Percentiles rank a stretch among this genome's conserved stretches.
Conservation (phyloP, 192 early-diverging fungal genomes). For the Linnemannia elongata region DNA sequence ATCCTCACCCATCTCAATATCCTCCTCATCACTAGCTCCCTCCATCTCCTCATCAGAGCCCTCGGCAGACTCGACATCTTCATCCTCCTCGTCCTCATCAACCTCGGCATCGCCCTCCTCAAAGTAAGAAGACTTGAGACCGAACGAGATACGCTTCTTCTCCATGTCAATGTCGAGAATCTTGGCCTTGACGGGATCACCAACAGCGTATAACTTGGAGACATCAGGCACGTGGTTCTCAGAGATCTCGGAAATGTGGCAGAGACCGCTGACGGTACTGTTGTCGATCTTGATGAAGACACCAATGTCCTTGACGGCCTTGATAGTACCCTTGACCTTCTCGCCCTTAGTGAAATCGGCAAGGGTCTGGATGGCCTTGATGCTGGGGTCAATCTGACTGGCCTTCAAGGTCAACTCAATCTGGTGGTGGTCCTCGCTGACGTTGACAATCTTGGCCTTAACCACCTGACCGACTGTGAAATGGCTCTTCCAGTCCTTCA, state of each 20-base stretch:
- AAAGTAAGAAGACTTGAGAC: conserved; percentile 92
- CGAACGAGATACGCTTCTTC: conserved; percentile 79
- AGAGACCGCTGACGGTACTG: conserved; percentile 82
- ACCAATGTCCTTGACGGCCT: conserved; percentile 79
- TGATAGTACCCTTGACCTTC: conserved; percentile 85
- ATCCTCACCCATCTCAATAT: conserved; percentile 57
- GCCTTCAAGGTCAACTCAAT: conserved; percentile 53
- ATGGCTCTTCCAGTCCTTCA: conserved; percentile 86
- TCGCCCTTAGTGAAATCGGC: conserved; percentile 77
- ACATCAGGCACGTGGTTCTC: conserved; percentile 82
- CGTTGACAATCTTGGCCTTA: conserved; percentile 73
- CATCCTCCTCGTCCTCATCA: conserved; percentile 51
- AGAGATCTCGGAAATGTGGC: conserved; percentile 87
- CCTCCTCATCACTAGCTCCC: conserved; percentile 21
- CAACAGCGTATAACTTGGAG: conserved; percentile 81
- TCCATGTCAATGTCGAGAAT: conserved; percentile 81
- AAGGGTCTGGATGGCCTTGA: conserved; percentile 75
- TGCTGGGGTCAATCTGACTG: conserved; percentile 77
- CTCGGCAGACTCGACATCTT: conserved; percentile 18
- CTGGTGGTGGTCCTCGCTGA: conserved; percentile 60
- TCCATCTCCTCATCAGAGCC: conserved; percentile 39
- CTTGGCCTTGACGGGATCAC: conserved; percentile 86
- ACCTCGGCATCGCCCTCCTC: conserved; percentile 63
- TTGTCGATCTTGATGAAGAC: conserved; percentile 88
- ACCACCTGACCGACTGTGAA: conserved; percentile 85